Percentiles rank a stretch among this genome's conserved stretches.
phyloP scores from a whole-genome alignment of 2,329 filamentous ascomycete genomes.

The Dothistroma pini region DNA sequence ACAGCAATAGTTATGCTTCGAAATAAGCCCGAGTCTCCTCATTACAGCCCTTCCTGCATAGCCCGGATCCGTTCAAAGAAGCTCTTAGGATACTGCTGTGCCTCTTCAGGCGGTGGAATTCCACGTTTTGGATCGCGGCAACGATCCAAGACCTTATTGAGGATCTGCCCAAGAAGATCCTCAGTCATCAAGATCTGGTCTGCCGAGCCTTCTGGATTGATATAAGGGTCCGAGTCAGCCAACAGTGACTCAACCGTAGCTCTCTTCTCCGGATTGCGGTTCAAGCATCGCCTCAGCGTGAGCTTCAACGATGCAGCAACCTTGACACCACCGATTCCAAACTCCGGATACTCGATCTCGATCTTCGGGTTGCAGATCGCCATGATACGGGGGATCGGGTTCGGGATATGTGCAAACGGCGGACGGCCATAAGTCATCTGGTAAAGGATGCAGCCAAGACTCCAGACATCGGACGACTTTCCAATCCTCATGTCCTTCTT shows the following conservation, averaged over 20 bases:
- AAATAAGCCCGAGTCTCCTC: background rate
- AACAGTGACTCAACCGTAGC: conserved; percentile 58
- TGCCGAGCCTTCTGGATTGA: conserved; percentile 53
- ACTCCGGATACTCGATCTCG: conserved; percentile 66
- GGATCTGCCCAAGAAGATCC: conserved; percentile 58
- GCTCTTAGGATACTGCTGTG: conserved; percentile 43
- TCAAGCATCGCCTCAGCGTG: conserved; percentile 56
- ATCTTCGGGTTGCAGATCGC: conserved; percentile 79
- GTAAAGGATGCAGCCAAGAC: conserved; percentile 91
- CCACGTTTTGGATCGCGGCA: conserved; percentile 52
- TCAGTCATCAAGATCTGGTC: conserved; percentile 51
- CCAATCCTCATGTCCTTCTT: conserved; percentile 90
- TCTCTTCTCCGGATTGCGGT: conserved; percentile 54
- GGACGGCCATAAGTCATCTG: conserved; percentile 98
- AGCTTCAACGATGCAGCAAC: conserved; percentile 55
- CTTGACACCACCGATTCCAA: conserved; percentile 61
- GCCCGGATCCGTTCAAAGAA: conserved; percentile 48
- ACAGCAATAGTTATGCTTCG: background rate
- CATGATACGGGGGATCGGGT: conserved; percentile 80
- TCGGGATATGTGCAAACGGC: conserved; percentile 87
- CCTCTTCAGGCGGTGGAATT: conserved; percentile 55
- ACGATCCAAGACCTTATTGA: conserved; percentile 58
- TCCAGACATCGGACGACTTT: conserved; percentile 95
- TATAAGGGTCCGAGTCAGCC: conserved; percentile 52
- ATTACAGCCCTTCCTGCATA: conserved; percentile 36